Base-by-base conservation (phyloP, 176 grass and related monocot species). In the Lolium perenne region DNA sequence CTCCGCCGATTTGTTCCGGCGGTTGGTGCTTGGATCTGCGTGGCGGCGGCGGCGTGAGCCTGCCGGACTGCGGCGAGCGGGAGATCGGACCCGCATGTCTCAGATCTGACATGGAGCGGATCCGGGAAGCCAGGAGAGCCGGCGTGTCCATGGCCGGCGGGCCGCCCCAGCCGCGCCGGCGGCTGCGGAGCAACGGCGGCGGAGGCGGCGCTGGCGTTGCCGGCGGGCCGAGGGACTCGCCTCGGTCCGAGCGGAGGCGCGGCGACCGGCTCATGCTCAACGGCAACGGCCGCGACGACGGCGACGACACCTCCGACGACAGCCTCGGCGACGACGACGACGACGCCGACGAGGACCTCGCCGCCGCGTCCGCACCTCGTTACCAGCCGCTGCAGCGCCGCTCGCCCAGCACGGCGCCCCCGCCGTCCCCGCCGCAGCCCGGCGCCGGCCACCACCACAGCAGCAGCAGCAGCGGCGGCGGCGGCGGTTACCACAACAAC, bases 221-320 rank as follows among this genome's bases (percentile, higher is more conserved):
- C 20, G 86, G 79, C 2, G 89, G 85, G 0, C 89, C 89, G 55
- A 73, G 84, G 84, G 83, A 77, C 77, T 60, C 88, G 82, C 81
- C 92, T 48, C 75, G 89, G 18, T 76, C 91, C 79, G 64, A 92
- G 89, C 25, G 91, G 59, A 67, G 93, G 67, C 86, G 89, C 8
- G 87, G 86, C 22, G 63, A 95, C 38, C 87, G 93, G 22, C 80
- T 94, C 58, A 85, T 90, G 82, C 84, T 91, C 23, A 95, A 92
- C 92, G 93, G 90, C 72, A 88, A 40, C 8, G 85, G 88, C 4
- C 73, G 87, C 1, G 93, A 92, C 60, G 95, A 93, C 45, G 94
- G 54, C 46, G 97, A 99, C 55, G 94, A 99, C 17, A 90, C 86
- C 71, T 94, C 94, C n/a, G 97, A 96, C 25, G 97, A 96, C 14